A percentile compares a stretch with the other conserved stretches of the same genome.
Evolutionary conservation across 805 yeast genomes (phyloP).

Genomic region (Starmerella bombicola): DNA sequence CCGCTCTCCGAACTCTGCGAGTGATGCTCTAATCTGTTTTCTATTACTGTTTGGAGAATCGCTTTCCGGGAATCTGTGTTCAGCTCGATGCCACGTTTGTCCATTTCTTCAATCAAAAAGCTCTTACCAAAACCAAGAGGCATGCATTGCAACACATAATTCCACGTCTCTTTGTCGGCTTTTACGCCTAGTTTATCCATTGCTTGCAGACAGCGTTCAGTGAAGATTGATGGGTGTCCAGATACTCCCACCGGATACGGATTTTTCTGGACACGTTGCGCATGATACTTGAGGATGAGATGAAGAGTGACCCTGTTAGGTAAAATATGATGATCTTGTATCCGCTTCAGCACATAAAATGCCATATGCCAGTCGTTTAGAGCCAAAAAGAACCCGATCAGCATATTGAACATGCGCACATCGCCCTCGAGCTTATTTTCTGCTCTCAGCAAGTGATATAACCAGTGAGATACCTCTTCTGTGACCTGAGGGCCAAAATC

Average conservation of each 20-base stretch:
- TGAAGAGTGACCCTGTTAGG: constrained; percentile 14
- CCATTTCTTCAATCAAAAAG: constrained; percentile 21
- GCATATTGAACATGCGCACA: constrained; percentile 8
- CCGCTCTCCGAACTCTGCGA: background rate
- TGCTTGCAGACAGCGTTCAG: constrained; percentile 3
- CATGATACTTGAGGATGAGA: constrained; percentile 13
- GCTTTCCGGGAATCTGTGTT: constrained; percentile 8
- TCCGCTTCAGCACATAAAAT: constrained; percentile 1
- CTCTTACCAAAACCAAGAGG: constrained; percentile 22
- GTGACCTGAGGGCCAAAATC: constrained; percentile 8
- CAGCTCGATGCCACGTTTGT: constrained; percentile 13
- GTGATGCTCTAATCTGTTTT: constrained; percentile 1
- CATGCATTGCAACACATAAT: constrained; percentile 18
- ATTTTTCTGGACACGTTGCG: constrained; percentile 3
- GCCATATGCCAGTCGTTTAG: constrained; percentile 14
- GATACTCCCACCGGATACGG: constrained; percentile 12
- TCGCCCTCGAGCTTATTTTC: constrained; percentile 1
- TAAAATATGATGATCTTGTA: constrained; percentile 1
- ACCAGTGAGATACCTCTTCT: constrained; percentile 1
- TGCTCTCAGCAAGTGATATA: constrained; percentile 8
- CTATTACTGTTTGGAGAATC: constrained; percentile 7
- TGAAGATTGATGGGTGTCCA: constrained; percentile 16
- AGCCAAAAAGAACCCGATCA: constrained; percentile 14
- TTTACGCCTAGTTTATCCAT: constrained; percentile 8
- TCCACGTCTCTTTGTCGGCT: constrained; percentile 19